phyloP scores from a whole-genome alignment of 768 basidiomycete genomes.

The Hortiboletus flavorubellus region DNA sequence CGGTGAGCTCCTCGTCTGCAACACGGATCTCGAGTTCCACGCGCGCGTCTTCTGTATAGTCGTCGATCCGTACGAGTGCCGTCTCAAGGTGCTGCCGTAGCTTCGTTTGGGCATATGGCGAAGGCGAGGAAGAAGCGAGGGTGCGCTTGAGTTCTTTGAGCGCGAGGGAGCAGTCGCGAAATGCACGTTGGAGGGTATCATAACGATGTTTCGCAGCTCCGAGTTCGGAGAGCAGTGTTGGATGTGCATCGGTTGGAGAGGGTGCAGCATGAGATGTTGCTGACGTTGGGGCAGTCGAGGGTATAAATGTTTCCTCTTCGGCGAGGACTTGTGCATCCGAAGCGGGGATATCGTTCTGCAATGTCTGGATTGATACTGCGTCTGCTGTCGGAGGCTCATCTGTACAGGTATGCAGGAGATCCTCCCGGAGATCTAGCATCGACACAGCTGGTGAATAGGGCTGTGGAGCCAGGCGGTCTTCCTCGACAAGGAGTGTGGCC shows the following conservation, averaged over 20 bases:
- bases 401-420: not conserved
- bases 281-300: not conserved
- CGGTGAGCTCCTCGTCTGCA: conserved; percentile 66
- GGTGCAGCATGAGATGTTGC: not conserved
- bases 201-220: conserved; percentile 51
- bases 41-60: conserved; percentile 74
- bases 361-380: not conserved
- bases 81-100: conserved; percentile 37
- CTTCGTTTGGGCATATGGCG: not conserved
- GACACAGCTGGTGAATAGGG: conserved; percentile 19
- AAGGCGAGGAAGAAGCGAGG: conserved; percentile 11
- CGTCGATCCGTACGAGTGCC: conserved; percentile 61
- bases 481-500: conserved; percentile 11
- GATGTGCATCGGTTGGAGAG: not conserved
- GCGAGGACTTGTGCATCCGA: not conserved
- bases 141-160: conserved; percentile 52
- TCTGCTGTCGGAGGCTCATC: not conserved
- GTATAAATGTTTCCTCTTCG: not conserved
- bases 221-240: conserved; percentile 47
- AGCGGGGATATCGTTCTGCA: not conserved
- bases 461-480: conserved; percentile 4
- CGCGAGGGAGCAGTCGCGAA: conserved; percentile 67
- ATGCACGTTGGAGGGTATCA: conserved; percentile 55
- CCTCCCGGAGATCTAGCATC: conserved; percentile 11
- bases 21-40: conserved; percentile 81